Evolutionary conservation across 2,329 filamentous ascomycete genomes (phyloP), one percentile per base, ranked within the genome.

Genomic region (Neocatenulostroma microsporum): DNA sequence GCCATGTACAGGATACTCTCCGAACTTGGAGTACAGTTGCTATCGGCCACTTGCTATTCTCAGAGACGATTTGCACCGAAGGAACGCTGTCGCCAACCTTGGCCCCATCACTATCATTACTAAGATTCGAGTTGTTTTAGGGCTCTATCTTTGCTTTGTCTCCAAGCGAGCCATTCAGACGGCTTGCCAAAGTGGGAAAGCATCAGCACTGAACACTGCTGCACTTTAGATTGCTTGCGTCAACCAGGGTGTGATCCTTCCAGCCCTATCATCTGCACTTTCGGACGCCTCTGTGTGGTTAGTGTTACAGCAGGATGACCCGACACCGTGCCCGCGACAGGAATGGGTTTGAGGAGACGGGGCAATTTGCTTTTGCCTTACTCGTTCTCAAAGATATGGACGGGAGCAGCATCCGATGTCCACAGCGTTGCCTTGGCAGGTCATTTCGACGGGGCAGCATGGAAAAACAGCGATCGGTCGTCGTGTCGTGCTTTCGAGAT

Each of bases 171-270:
- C 28, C 14, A 30, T 17, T 30, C 28, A 30, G 7, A 30, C 28
- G 28, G 19, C 5, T 17, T 9, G 8, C 28, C 14, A 13, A 14
- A 25, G 9, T 8, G n/a, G 23, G n/a, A 25, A 25, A 30, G 28
- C 28, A 17, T 30, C 28, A 25, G 23, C 23, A 25, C n/a, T n/a
- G n/a, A n/a, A n/a, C n/a, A n/a, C n/a, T 8, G 28, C 28, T 17
- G 28, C 14, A 30, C 14, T 17, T 17, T 30, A 30, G 28, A 30
- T 30, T 18, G 28, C 28, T 30, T 30, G 28, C 28, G 28, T 30
- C 28, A 14, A 15, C 4, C 28, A 30, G 14, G 14, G 19, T 11
- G 14, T 11, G 5, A 30, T 30, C 28, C 28, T 30, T 8, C 28
- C 13, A 15, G 28, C 28, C 28, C 12, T 30, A 6, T 17, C n/a